phyloP scores from a whole-genome alignment of 805 yeast genomes.

The Millerozyma miso region DNA sequence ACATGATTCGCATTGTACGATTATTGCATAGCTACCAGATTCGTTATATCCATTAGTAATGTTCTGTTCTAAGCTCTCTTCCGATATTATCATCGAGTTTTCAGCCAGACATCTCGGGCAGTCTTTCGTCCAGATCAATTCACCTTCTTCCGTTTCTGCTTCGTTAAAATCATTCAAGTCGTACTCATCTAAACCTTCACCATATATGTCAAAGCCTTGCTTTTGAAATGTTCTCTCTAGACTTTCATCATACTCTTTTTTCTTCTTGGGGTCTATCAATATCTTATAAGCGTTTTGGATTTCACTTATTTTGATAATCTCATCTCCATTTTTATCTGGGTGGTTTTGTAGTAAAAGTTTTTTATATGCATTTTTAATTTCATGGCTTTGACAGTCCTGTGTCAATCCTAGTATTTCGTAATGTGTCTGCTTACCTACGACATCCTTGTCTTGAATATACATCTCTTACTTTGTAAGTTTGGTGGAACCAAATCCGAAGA shows the following conservation, averaged over 20 bases:
- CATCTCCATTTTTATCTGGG: conserved; percentile 62
- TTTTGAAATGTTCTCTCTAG: conserved; percentile 30
- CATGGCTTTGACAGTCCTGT: conserved; percentile 29
- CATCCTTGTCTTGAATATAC: conserved; percentile 6
- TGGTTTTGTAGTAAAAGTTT: conserved; percentile 57
- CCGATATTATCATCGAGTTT: conserved; percentile 56
- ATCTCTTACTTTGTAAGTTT: not conserved
- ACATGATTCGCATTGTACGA: conserved; percentile 79
- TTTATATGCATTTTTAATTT: conserved; percentile 63
- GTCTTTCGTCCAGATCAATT: conserved; percentile 35
- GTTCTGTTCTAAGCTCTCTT: conserved; percentile 52
- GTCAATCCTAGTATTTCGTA: conserved; percentile 59
- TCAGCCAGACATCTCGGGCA: conserved; percentile 65
- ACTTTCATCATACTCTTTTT: conserved; percentile 51
- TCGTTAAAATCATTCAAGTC: conserved; percentile 59
- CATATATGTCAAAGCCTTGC: conserved; percentile 40
- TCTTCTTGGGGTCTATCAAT: conserved; percentile 36
- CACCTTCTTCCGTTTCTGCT: conserved; percentile 31
- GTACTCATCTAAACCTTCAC: conserved; percentile 67
- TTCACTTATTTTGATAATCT: conserved; percentile 16
- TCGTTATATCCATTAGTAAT: conserved; percentile 44
- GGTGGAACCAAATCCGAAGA: not conserved
- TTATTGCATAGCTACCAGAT: conserved; percentile 53
- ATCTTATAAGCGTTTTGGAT: conserved; percentile 65
- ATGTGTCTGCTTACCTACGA: conserved; percentile 16